These are phyloP conservation scores for Kodamaea derodonti DNA, from an alignment of 1,139 yeast genomes.

Conservation along the genomic window DNA sequence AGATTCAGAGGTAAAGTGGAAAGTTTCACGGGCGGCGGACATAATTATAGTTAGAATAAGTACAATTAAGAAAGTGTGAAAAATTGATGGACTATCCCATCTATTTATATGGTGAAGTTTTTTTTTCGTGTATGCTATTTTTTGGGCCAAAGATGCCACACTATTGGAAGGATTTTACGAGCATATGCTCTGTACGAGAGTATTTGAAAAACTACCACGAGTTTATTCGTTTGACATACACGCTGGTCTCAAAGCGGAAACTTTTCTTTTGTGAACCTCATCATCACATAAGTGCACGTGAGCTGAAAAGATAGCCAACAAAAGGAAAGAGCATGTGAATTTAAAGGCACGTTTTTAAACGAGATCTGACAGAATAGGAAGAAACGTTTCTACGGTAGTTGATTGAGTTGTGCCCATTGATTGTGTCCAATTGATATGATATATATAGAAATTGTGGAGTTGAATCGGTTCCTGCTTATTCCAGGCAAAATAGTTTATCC, in stretches of 20 bases:
- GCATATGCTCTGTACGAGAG: too few relatives aligned
- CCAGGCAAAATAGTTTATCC: too few relatives aligned
- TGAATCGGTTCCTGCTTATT: too few relatives aligned
- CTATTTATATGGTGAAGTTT: not conserved
- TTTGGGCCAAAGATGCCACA: constrained; percentile 5
- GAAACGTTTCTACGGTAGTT: too few relatives aligned
- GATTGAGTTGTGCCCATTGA: too few relatives aligned
- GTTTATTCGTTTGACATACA: too few relatives aligned
- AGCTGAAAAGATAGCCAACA: not conserved
- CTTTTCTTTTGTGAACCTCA: constrained; percentile 1
- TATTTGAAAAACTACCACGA: too few relatives aligned
- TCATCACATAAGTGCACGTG: constrained; percentile 1
- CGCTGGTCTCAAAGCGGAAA: too few relatives aligned
- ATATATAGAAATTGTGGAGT: too few relatives aligned
- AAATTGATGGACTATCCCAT: not conserved
- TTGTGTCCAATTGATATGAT: too few relatives aligned
- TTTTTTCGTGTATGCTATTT: not conserved
- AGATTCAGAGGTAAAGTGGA: constrained; percentile 92
- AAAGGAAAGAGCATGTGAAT: not conserved
- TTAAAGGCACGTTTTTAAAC: not conserved
- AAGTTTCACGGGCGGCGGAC: constrained; percentile 31
- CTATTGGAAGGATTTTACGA: constrained; percentile 3
- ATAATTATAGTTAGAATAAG: not conserved
- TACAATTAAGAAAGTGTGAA: not conserved
- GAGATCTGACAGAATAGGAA: too few relatives aligned